Evolutionary conservation across 2,329 filamentous ascomycete genomes (phyloP).

Genomic region (Aspergillus carbonarius): DNA sequence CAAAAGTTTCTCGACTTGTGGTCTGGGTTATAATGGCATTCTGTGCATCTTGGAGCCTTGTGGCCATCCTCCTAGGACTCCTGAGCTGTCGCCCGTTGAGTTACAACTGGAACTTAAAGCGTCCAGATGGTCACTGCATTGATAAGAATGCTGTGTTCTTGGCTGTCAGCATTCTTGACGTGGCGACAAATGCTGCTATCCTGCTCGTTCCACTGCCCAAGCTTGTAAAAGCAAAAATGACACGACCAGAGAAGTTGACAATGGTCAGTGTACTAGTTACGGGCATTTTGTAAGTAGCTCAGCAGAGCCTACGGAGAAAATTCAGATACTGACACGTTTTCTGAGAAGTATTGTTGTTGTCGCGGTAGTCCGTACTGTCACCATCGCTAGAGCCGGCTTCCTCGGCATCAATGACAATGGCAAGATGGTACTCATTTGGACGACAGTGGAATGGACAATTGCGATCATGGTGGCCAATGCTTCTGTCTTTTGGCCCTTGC

Average conservation of each 20-base stretch:
- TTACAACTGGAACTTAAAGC: conserved; percentile 8
- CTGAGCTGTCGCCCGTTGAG: conserved; percentile 2
- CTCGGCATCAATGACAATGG: background rate
- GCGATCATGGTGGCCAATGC: conserved; percentile 6
- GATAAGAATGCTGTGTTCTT: background rate
- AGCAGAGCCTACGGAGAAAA: background rate
- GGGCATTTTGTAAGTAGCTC: conserved; percentile 2
- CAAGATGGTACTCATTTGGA: conserved; percentile 10
- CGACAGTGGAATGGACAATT: conserved; percentile 1
- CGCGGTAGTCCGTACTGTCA: background rate
- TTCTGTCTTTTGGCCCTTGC: background rate
- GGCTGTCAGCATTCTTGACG: conserved; percentile 2
- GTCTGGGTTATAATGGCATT: background rate
- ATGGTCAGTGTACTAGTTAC: background rate
- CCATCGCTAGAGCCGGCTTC: conserved; percentile 1
- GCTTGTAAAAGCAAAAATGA: background rate
- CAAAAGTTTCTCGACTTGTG: background rate
- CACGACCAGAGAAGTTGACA: background rate
- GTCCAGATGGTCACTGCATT: background rate
- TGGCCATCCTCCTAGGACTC: background rate
- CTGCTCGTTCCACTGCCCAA: background rate
- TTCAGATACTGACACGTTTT: background rate
- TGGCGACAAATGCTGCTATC: background rate
- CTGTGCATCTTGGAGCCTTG: conserved; percentile 3
- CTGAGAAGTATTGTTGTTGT: background rate